These are phyloP conservation scores for Penicillium sp. DNA, from an alignment of 2,329 filamentous ascomycete species.

Conservation along the genomic window DNA sequence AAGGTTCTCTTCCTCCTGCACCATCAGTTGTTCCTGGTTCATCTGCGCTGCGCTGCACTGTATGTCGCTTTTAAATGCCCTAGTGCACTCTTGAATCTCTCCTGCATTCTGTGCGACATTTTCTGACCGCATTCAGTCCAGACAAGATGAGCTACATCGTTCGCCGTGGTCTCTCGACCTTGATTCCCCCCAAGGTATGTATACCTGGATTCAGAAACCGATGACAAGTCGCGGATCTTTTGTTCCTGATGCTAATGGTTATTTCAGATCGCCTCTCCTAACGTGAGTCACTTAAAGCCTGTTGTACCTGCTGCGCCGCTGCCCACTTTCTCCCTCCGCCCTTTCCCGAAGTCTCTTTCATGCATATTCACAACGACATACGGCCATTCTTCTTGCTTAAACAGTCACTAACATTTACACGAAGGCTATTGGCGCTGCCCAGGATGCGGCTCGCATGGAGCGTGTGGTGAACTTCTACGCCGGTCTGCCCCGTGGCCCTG, in stretches of 20 bases:
- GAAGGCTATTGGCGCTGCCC: slow-evolving; percentile 88
- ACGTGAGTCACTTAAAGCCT: slow-evolving; percentile 31
- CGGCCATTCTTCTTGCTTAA: slow-evolving; percentile 3
- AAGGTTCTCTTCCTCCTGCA: slow-evolving; percentile 36
- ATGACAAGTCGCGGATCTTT: slow-evolving; percentile 9
- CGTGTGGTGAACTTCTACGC: slow-evolving; percentile 98
- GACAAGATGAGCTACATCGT: slow-evolving; percentile 87
- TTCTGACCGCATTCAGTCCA: slow-evolving; percentile 29
- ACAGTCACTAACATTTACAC: slow-evolving; percentile 36
- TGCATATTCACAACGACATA: slow-evolving; percentile 14
- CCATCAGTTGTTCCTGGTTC: slow-evolving; percentile 32
- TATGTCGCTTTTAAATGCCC: slow-evolving; percentile 19
- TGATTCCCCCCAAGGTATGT: slow-evolving; percentile 96
- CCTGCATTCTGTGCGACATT: slow-evolving; percentile 17
- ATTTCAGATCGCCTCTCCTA: slow-evolving; percentile 39
- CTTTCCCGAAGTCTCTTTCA: slow-evolving; percentile 27
- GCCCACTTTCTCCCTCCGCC: slow-evolving; percentile 14
- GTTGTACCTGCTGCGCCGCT: slow-evolving; percentile 9
- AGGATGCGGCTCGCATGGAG: slow-evolving; percentile 96
- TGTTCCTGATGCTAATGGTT: slow-evolving; percentile 40
- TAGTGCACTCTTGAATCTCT: slow-evolving; percentile 1
- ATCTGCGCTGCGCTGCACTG: slow-evolving; percentile 35
- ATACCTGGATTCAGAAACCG: slow-evolving; percentile 10
- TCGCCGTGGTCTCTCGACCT: slow-evolving; percentile 90
- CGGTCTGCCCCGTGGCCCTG: slow-evolving; percentile 89